phyloP scores from a whole-genome alignment of 306 rosid genomes.

The Quercus aquifolioides region DNA sequence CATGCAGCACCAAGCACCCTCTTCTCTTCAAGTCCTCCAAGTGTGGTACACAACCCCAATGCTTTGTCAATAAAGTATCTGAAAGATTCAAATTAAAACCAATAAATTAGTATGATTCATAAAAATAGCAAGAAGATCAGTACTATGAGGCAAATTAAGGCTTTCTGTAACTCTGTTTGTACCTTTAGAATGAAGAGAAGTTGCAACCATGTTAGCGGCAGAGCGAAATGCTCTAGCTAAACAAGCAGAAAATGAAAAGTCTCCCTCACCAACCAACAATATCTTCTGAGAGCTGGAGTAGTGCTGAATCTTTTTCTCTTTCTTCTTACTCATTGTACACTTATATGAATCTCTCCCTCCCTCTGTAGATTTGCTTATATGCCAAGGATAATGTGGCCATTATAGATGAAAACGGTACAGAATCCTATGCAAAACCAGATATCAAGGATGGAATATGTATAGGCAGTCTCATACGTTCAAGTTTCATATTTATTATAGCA shows the following conservation, averaged over 20 bases:
- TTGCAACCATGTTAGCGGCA: constrained; percentile 26
- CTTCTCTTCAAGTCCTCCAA: constrained; percentile 5
- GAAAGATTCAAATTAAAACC: background rate
- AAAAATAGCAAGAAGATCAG: background rate
- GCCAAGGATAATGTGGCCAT: too few relatives aligned
- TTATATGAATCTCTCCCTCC: background rate
- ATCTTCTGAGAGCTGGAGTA: constrained; percentile 23
- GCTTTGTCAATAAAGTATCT: background rate
- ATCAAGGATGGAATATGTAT: too few relatives aligned
- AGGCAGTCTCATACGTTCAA: too few relatives aligned
- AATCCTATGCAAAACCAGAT: too few relatives aligned
- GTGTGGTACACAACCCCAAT: background rate
- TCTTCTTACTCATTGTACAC: background rate
- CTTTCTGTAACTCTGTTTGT: background rate
- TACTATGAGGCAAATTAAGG: background rate
- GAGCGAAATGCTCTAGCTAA: constrained; percentile 22
- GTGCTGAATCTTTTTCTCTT: constrained; percentile 12
- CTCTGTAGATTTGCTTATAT: background rate
- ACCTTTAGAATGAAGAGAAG: constrained; percentile 25
- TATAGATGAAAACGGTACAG: too few relatives aligned
- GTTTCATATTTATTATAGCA: too few relatives aligned
- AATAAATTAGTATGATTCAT: background rate
- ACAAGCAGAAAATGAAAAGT: constrained; percentile 34
- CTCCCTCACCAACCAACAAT: constrained; percentile 30
- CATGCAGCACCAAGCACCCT: constrained; percentile 18